A percentile compares a stretch with the other conserved stretches of the same genome.
These are phyloP conservation scores for Sequoiadendron giganteum DNA, from an alignment of 75 land plant genomes.

Conservation along the genomic window DNA sequence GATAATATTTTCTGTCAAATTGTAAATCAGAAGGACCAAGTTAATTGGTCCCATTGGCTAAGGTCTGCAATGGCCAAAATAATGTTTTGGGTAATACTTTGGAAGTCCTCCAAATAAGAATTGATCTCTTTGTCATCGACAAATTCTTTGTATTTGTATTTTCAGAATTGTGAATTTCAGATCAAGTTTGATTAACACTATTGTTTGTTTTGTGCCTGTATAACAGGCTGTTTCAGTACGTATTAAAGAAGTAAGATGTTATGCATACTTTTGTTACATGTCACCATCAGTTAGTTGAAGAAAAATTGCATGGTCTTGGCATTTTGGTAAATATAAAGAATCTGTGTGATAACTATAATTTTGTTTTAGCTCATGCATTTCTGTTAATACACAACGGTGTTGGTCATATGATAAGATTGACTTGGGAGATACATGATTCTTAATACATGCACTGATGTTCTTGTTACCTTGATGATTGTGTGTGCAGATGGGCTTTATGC, in stretches of 20 bases:
- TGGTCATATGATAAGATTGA: background rate
- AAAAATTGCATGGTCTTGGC: background rate
- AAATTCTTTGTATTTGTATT: background rate
- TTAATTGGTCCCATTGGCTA: background rate
- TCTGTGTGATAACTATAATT: background rate
- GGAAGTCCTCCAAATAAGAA: background rate
- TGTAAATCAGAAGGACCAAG: background rate
- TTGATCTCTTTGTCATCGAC: background rate
- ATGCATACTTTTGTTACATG: background rate
- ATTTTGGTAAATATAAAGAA: background rate
- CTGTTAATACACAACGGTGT: background rate
- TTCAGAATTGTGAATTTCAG: background rate
- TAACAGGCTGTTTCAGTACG: background rate
- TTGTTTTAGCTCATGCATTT: background rate
- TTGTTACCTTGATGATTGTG: background rate
- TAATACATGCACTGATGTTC: background rate
- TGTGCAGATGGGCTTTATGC: constrained; percentile 88
- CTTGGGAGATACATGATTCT: background rate
- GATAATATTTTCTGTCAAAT: background rate
- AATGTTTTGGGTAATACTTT: background rate
- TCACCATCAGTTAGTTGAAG: background rate
- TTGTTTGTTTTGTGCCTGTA: background rate
- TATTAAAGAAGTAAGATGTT: background rate
- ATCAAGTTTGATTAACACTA: background rate
- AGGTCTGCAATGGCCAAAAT: too few relatives aligned